Conservation (phyloP, 164 flowering plant genomes). For the Tetrastigma voinierianum region DNA sequence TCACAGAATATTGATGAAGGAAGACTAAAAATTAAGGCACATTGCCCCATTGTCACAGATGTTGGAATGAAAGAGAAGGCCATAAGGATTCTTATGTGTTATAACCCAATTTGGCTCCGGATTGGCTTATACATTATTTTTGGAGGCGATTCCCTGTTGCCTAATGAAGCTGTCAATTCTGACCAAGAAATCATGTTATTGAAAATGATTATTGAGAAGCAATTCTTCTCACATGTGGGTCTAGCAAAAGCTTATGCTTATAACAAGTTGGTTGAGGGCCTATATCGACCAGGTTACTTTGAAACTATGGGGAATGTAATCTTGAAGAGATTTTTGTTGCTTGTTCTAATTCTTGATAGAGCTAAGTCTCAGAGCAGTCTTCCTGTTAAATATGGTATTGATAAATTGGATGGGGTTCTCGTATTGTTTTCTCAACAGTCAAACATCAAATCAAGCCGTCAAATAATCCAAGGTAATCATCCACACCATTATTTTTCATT, state of each 20-base stretch:
- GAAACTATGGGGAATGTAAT: slow-evolving; percentile 77
- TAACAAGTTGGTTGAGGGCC: slow-evolving; percentile 87
- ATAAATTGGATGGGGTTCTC: slow-evolving; percentile 98
- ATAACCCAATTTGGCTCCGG: slow-evolving; percentile 84
- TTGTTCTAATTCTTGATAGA: slow-evolving; percentile 83
- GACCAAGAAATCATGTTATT: slow-evolving; percentile 68
- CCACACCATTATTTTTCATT: neutral
- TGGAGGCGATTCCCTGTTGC: slow-evolving; percentile 88
- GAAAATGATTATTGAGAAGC: slow-evolving; percentile 80
- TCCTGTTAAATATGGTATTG: slow-evolving; percentile 86
- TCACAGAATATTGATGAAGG: slow-evolving; percentile 90
- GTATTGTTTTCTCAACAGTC: slow-evolving; percentile 60
- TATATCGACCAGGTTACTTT: slow-evolving; percentile 89
- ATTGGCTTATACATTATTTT: slow-evolving; percentile 75
- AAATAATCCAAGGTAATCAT: slow-evolving; percentile 65
- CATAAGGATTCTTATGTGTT: slow-evolving; percentile 52
- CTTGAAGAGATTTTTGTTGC: slow-evolving; percentile 80
- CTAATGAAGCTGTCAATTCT: slow-evolving; percentile 40
- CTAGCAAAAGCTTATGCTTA: slow-evolving; percentile 81
- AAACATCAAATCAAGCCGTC: slow-evolving; percentile 72
- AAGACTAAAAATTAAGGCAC: slow-evolving; percentile 81
- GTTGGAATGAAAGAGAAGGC: slow-evolving; percentile 87
- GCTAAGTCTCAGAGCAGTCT: slow-evolving; percentile 78
- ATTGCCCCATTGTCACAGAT: slow-evolving; percentile 90
- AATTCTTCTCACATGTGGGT: slow-evolving; percentile 67